Evolutionary conservation across 176 grass and related monocot genomes (phyloP), one percentile per base, ranked within the genome.

Genomic region (Aegilops sharonensis): DNA sequence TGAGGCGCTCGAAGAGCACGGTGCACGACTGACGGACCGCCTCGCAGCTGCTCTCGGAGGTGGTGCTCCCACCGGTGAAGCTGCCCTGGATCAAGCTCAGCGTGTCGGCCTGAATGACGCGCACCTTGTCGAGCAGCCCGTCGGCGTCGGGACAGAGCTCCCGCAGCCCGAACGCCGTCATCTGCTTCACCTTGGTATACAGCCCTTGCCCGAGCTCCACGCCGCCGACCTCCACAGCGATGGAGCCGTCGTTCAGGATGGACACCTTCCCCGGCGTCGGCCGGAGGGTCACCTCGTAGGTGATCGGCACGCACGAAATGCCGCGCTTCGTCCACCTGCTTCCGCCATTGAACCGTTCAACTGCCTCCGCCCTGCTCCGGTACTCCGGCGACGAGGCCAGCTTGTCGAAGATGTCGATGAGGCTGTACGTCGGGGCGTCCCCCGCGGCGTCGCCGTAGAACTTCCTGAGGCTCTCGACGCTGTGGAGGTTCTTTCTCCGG

Each of bases 151-250:
- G 45, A 27, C 82, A 91, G 17, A 98, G 24, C 56, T 92, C 83
- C 40, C 90, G 90, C 50, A 98, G 40, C 3, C 68, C 89, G 36
- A 89, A 98, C 42, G 91, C 93, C 0, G 95, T 63, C 89, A 98
- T 93, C 30, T 98, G 95, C 67, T 98, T 93, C 65, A 90, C 95
- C 79, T 98, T 98, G 35, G 95, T 95, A 86, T 90, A 98, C 39
- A 98, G 54, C 20, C 95, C 95, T 73, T 98, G 93, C 3, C 95
- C 95, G 42, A 98, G 85, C 81, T 98, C 95, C 31, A 95, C 77
- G 14, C 95, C 95, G 78, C 91, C 93, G 11, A 98, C 91, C 74
- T 98, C 95, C 13, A 98, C 93, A 17, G 91, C 91, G 61, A 98
- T 86, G 4, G 95, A 98, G 21, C 95, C 91, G 67, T 98, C 95